Percentiles rank a stretch among this genome's conserved stretches.
phyloP scores from a whole-genome alignment of 1,284 basidiomycete genomes.

The Prillingera fragicola region DNA sequence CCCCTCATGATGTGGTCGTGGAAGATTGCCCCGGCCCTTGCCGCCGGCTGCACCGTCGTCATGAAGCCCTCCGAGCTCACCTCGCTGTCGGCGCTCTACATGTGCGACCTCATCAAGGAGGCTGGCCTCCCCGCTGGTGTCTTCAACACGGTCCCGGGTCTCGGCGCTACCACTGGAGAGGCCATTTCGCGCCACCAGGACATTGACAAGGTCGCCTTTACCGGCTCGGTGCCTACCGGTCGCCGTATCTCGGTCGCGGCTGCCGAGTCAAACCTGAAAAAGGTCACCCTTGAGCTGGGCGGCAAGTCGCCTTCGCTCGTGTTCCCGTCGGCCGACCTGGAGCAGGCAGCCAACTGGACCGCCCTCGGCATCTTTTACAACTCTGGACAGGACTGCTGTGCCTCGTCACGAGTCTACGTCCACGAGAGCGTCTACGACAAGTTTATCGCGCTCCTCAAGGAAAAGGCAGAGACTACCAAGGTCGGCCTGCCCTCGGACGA shows the following conservation, averaged over 20 bases:
- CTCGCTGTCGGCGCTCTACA: constrained; percentile 74
- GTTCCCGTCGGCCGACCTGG: constrained; percentile 52
- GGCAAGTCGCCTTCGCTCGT: constrained; percentile 52
- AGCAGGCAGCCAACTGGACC: constrained; percentile 64
- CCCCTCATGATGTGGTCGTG: constrained; percentile 88
- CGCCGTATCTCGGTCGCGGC: constrained; percentile 78
- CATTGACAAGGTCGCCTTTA: constrained; percentile 65
- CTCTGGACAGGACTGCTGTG: constrained; percentile 35
- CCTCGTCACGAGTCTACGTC: constrained; percentile 58
- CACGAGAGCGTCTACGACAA: constrained; percentile 75
- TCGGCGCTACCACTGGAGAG: constrained; percentile 76
- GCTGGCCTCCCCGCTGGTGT: constrained; percentile 83
- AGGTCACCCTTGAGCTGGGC: constrained; percentile 54
- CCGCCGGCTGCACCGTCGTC: constrained; percentile 52
- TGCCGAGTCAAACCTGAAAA: constrained; percentile 78
- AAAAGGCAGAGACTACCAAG: constrained; percentile 62
- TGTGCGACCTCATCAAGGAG: constrained; percentile 39
- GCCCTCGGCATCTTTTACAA: constrained; percentile 39
- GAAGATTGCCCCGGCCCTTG: constrained; percentile 86
- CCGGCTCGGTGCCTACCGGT: constrained; percentile 66
- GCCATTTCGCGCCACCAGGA: constrained; percentile 69
- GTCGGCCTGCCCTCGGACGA: constrained; percentile 71
- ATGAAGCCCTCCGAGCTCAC: constrained; percentile 80
- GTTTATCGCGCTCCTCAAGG: constrained; percentile 64
- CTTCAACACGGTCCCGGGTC: constrained; percentile 76